These are phyloP conservation scores for Populus nigra DNA, from an alignment of 345 rosid genomes.

Conservation along the genomic window DNA sequence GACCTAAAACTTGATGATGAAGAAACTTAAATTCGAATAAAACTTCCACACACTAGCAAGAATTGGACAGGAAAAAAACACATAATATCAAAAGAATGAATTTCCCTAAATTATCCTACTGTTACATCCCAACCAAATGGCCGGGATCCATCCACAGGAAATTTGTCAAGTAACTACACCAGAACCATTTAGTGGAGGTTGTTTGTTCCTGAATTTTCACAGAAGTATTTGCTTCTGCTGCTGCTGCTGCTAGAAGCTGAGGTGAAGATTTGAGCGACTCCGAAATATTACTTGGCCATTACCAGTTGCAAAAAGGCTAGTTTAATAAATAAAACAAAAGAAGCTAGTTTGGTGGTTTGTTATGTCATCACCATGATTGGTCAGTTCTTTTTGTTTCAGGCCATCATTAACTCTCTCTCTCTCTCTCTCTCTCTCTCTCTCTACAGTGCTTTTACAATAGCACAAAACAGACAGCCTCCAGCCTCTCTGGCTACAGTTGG, in stretches of 20 bases:
- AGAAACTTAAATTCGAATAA: too few relatives aligned
- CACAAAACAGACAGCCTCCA: slow-evolving; percentile 1
- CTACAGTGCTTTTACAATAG: background rate
- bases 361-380: background rate
- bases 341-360: background rate
- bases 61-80: too few relatives aligned
- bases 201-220: background rate
- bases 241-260: background rate
- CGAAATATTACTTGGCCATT: background rate
- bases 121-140: background rate
- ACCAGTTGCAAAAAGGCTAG: background rate
- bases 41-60: too few relatives aligned
- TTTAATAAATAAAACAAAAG: too few relatives aligned
- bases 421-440: background rate
- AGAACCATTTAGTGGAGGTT: background rate
- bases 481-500: slow-evolving; percentile 16
- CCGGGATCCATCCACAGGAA: background rate
- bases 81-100: background rate
- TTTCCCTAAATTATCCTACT: background rate
- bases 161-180: background rate
- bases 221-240: background rate
- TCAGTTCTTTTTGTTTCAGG: background rate
- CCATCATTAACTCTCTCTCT: background rate
- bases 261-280: background rate
- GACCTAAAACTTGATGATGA: too few relatives aligned